Evolutionary conservation across 2,329 filamentous ascomycete species (phyloP).

Genomic region (Ophiognomonia clavigignenti-juglandacearum): DNA sequence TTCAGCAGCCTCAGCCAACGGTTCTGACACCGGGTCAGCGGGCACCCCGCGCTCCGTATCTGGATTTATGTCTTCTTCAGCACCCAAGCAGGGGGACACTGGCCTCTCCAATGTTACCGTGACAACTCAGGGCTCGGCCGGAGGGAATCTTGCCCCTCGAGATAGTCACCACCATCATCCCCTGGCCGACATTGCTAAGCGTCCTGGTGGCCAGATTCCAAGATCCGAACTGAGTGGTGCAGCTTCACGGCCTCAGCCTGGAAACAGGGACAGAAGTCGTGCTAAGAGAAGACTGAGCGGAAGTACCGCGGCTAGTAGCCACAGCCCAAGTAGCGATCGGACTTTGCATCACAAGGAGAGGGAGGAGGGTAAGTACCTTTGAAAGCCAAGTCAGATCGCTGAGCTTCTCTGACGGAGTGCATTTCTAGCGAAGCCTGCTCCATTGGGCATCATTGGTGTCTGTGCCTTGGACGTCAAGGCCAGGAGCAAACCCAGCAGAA

Average conservation of each 20-base stretch:
- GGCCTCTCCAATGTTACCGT: slow-evolving; percentile 48
- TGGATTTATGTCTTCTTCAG: slow-evolving; percentile 40
- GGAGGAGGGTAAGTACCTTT: slow-evolving; percentile 40
- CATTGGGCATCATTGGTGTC: slow-evolving; percentile 74
- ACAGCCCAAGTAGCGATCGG: slow-evolving; percentile 72
- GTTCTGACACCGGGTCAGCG: slow-evolving; percentile 40
- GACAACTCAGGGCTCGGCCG: slow-evolving; percentile 44
- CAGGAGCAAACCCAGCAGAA: slow-evolving; percentile 91
- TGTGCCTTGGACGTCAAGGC: slow-evolving; percentile 96
- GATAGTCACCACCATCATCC: slow-evolving; percentile 36
- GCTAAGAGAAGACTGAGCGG: slow-evolving; percentile 73
- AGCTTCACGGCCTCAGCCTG: slow-evolving; percentile 34
- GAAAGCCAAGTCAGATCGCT: slow-evolving; percentile 9
- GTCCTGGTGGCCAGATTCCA: slow-evolving; percentile 28
- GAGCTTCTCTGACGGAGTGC: slow-evolving; percentile 27
- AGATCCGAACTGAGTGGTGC: slow-evolving; percentile 21
- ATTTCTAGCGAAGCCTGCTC: slow-evolving; percentile 47
- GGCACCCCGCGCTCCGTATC: slow-evolving; percentile 37
- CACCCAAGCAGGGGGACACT: slow-evolving; percentile 45
- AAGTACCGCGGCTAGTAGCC: slow-evolving; percentile 76
- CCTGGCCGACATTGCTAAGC: slow-evolving; percentile 42
- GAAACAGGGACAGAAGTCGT: slow-evolving; percentile 62
- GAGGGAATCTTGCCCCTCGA: slow-evolving; percentile 40
- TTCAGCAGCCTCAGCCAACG: slow-evolving; percentile 47
- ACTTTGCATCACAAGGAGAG: slow-evolving; percentile 52